Evolutionary conservation across 176 grass and related monocot genomes (phyloP), one percentile per base, ranked within the genome.

Genomic region (Zoysia japonica): DNA sequence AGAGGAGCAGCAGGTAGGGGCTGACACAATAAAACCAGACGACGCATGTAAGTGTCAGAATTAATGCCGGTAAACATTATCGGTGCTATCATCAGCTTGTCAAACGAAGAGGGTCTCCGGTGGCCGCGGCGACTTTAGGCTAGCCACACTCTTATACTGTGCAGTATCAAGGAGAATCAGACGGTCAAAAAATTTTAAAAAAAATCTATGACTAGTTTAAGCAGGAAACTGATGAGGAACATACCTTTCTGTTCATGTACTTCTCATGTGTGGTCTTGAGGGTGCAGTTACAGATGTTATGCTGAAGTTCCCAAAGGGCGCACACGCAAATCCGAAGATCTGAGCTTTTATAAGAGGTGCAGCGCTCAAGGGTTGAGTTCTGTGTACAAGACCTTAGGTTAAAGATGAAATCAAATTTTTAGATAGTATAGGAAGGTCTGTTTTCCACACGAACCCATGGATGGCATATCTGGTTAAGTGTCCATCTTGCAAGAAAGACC

Each of bases 401-500:
- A 70, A 77, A 61, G 57, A 35, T 80, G 54, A 78, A 55, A 47
- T 46, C 42, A 65, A 78, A 3, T 65, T 74, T 79, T 53, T 44
- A 55, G 28, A 54, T 50, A 8, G 76, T 52, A 12, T 20, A 62
- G 9, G 44, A 43, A 49, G 20, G 39, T 59, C 2, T 68, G 12
- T 67, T 67, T 52, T 84, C 45, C 3, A 5, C 65, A 84, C 92
- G 13, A 70, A 95, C 96, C 96, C 96, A 99, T 68, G 96, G 96
- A 64, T 70, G 72, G 20, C 86, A 77, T 54, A 86, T 93, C 64
- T 91, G 92, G 63, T 95, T 82, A 13, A 99, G 79, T n/a, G 92
- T 99, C 92, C 96, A 95, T 68, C 72, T 84, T 76, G 92, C 92
- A 76, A 99, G 90, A 81, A 99, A 93, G 55, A 99, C 57, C 47